A percentile compares a stretch with the other conserved stretches of the same genome.
These are phyloP conservation scores for Saraca asoca DNA, from an alignment of 331 rosid species.

Conservation along the genomic window DNA sequence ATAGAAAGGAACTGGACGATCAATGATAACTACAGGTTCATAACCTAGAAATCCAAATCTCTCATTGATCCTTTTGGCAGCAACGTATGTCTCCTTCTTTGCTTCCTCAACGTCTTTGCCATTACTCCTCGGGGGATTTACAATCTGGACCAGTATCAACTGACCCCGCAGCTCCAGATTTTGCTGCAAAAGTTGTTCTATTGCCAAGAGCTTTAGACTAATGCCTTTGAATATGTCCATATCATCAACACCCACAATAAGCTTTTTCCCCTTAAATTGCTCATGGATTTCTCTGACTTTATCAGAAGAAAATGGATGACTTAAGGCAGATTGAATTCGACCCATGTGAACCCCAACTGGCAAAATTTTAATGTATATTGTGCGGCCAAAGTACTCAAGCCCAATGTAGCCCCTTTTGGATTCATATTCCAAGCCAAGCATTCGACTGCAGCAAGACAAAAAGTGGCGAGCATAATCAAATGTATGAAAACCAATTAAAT, in stretches of 20 bases:
- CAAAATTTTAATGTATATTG: constrained; percentile 58
- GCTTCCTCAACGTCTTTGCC: constrained; percentile 67
- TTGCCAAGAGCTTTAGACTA: constrained; percentile 62
- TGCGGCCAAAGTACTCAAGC: constrained; percentile 73
- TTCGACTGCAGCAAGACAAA: constrained; percentile 69
- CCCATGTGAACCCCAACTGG: constrained; percentile 70
- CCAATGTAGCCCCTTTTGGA: constrained; percentile 71
- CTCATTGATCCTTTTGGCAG: constrained; percentile 60
- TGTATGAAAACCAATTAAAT: constrained; percentile 71
- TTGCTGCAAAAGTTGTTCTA: constrained; percentile 62
- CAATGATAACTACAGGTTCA: constrained; percentile 64
- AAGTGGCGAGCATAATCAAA: constrained; percentile 69
- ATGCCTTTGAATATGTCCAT: constrained; percentile 83
- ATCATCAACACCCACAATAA: constrained; percentile 77
- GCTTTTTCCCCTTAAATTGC: constrained; percentile 51
- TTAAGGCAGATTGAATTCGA: constrained; percentile 54
- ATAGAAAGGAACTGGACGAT: constrained; percentile 45
- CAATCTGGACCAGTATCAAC: constrained; percentile 62
- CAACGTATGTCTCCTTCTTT: constrained; percentile 47
- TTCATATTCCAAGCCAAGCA: constrained; percentile 73
- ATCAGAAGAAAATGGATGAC: constrained; percentile 44
- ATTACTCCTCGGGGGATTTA: constrained; percentile 68
- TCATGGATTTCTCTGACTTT: constrained; percentile 55
- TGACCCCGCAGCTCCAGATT: constrained; percentile 57
- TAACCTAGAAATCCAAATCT: constrained; percentile 56